These are phyloP conservation scores for Neofusicoccum laricinum DNA, from an alignment of 2,329 filamentous ascomycete species.

Conservation along the genomic window DNA sequence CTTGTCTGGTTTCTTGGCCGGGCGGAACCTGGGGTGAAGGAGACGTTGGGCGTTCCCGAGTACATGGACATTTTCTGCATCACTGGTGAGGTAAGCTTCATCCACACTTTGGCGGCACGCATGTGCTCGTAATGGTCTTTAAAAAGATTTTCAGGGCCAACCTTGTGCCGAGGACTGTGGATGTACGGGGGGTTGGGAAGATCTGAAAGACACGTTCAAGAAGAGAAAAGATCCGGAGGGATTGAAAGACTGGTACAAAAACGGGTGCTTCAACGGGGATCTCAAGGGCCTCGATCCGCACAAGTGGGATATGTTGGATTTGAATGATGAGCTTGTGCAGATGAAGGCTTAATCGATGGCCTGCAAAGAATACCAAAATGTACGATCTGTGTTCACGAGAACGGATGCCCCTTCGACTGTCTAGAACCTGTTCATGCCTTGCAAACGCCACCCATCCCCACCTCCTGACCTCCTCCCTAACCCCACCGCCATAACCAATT, in stretches of 20 bases:
- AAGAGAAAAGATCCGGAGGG: not conserved
- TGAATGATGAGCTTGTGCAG: not conserved
- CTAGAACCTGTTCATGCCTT: no score
- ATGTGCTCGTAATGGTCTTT: not conserved
- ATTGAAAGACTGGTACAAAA: conserved; percentile 8
- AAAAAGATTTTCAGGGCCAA: not conserved
- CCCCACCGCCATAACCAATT: no score
- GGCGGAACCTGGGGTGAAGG: not conserved
- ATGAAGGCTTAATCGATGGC: not conserved
- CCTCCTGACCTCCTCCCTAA: no score
- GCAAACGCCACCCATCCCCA: no score
- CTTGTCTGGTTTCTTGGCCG: not conserved
- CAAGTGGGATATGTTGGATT: conserved; percentile 6
- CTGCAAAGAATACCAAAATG: no score
- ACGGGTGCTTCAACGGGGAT: not conserved
- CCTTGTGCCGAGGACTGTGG: conserved; percentile 4
- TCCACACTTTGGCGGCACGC: not conserved
- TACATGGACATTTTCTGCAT: not conserved
- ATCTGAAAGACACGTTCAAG: conserved; percentile 9
- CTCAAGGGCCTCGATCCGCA: not conserved
- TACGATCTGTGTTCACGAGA: no score
- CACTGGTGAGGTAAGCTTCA: not conserved
- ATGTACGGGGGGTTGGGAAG: not conserved
- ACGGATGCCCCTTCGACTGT: no score
- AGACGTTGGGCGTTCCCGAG: not conserved